Evolutionary conservation across 768 basidiomycete genomes (phyloP).

Genomic region (Leccinum pellstonianum): DNA sequence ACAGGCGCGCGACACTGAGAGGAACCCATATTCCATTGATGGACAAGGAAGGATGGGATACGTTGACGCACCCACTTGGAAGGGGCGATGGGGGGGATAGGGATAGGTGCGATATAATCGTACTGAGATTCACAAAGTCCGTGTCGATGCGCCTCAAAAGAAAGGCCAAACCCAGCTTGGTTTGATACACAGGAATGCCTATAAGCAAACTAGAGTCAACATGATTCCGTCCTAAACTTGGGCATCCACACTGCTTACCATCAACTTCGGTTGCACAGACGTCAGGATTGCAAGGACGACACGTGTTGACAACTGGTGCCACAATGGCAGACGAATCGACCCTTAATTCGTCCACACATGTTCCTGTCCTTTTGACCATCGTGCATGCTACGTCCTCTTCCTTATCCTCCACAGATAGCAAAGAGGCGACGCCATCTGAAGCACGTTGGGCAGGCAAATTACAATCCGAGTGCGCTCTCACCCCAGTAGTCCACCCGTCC

Average conservation of each 20-base stretch:
- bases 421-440: conserved; percentile 1
- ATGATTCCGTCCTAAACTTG: background rate
- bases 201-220: conserved; percentile 12
- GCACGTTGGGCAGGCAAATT: conserved; percentile 8
- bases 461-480: conserved; percentile 13
- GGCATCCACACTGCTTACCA: conserved; percentile 43
- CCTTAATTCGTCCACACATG: conserved; percentile 5
- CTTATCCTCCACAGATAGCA: background rate
- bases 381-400: conserved; percentile 7
- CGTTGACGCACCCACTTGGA: conserved; percentile 47
- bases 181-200: conserved; percentile 79
- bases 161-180: conserved; percentile 51
- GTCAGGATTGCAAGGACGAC: conserved; percentile 58
- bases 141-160: conserved; percentile 75
- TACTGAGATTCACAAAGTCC: conserved; percentile 71
- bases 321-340: background rate
- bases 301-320: conserved; percentile 54
- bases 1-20: conserved; percentile 51
- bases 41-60: conserved; percentile 51
- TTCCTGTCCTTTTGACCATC: conserved; percentile 7
- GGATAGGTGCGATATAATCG: conserved; percentile 42
- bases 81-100: conserved; percentile 30
- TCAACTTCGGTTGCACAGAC: conserved; percentile 69
- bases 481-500: conserved; percentile 31
- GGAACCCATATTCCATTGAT: conserved; percentile 72